Evolutionary conservation across 1,139 yeast species (phyloP), one percentile per base, ranked within the genome.

Genomic region (Yamadazyma friedrichii): DNA sequence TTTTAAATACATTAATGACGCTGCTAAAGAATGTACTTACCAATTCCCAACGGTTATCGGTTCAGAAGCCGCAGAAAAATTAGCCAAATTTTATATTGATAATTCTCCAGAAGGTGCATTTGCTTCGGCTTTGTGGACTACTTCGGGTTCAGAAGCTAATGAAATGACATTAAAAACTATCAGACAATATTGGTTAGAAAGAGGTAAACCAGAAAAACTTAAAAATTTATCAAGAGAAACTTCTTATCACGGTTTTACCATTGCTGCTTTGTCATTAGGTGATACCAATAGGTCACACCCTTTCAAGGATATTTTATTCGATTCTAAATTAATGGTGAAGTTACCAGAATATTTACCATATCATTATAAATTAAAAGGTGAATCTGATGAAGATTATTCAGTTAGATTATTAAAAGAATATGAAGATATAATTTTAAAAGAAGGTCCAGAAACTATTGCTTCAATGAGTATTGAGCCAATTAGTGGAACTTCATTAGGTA

Each of bases 101-200:
- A 64, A 70, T 48, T 74, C 80, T 12, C 79, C 82, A n/a, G 58
- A 64, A 17, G 80, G 77, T 22, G 77, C 76, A 3, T 80, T 80
- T 55, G 68, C 70, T 29, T 64, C 78, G 36, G 82, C 82, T 9
- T 55, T 76, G 40, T 78, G 77, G 69, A 74, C 80, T 28, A 71
- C 78, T 46, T 79, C 84, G 4, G 85, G 84, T 29, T 78, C 84
- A 17, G 85, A 80, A 57, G 67, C 82, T 30, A 79, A 76, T 52
- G 84, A 80, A 55, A 77, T 76, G 53, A 80, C 82, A 4, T 53
- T 80, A 59, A 77, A 78, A 59, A 67, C 80, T 43, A 67, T 72
- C 41, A 74, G 78, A 55, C 84, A 79, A 56, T 79, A 78, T 59
- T 76, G 70, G 58, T 52, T 67, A 42, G 83, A 77, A 56, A 70